Percentiles rank a stretch among this genome's conserved stretches.
These are phyloP conservation scores for Fraxinus floribunda DNA, from an alignment of 305 asterid species.

Conservation along the genomic window DNA sequence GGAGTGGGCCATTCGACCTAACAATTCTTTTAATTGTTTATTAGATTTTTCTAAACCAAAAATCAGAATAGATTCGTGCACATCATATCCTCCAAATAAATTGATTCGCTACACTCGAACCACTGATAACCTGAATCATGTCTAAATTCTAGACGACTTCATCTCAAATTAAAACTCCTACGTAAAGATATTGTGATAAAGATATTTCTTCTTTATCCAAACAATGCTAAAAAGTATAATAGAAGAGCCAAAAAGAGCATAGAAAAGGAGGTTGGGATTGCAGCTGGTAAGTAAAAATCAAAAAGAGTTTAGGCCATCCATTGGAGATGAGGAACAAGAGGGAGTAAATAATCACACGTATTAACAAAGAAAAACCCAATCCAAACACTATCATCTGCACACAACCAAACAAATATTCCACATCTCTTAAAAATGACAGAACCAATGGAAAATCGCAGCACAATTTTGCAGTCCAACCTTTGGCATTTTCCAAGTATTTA, in stretches of 20 bases:
- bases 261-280: not conserved
- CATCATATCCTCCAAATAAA: not conserved
- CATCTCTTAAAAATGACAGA: not conserved
- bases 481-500: not conserved
- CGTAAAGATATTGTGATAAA: not conserved
- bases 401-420: not conserved
- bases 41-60: not conserved
- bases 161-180: not conserved
- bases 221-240: not conserved
- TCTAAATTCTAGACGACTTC: not conserved
- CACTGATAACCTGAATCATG: not conserved
- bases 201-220: not conserved
- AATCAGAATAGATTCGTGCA: not conserved
- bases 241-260: not conserved
- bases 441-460: not conserved
- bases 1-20: not conserved
- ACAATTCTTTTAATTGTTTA: not conserved
- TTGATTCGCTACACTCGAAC: not conserved
- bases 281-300: not conserved
- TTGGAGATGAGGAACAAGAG: constrained; percentile 23
- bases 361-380: constrained; percentile 1
- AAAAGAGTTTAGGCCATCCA: constrained; percentile 11
- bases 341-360: not conserved
- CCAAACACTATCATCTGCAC: not conserved
- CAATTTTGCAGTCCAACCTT: not conserved